These are phyloP conservation scores for Ogataea siamensis DNA, from an alignment of 805 yeast genomes.

Conservation along the genomic window DNA sequence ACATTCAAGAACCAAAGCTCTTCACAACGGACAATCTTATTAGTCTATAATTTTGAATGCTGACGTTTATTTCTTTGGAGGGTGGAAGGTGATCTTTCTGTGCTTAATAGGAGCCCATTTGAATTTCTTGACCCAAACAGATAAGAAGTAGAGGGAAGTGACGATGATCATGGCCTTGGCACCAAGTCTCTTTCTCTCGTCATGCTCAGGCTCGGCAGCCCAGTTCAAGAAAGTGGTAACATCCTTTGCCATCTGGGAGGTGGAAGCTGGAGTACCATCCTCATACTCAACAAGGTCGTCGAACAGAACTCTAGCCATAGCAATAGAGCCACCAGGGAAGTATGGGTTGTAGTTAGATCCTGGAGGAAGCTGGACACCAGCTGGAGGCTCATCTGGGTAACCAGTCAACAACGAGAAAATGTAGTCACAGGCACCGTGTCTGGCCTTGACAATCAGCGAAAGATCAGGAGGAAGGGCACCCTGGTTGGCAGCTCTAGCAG, in stretches of 20 bases:
- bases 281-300: constrained; percentile 98
- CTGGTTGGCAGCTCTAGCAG: constrained; percentile 99
- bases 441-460: constrained; percentile 94
- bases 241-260: constrained; percentile 99
- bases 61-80: constrained; percentile 66
- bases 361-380: constrained; percentile 89
- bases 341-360: constrained; percentile 98
- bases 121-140: constrained; percentile 94
- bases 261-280: constrained; percentile 98
- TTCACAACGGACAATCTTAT: constrained; percentile 12
- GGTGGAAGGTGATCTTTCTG: constrained; percentile 90
- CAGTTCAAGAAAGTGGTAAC: constrained; percentile 94
- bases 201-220: constrained; percentile 98
- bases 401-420: constrained; percentile 94
- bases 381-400: constrained; percentile 98
- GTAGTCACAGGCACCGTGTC: constrained; percentile 98
- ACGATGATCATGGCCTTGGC: constrained; percentile 82
- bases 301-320: constrained; percentile 97
- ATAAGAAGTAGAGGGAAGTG: constrained; percentile 73
- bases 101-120: constrained; percentile 96
- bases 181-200: constrained; percentile 96
- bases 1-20: constrained; percentile 10
- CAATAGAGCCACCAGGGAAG: constrained; percentile 99
- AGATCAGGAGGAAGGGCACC: constrained; percentile 99
- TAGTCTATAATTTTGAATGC: constrained; percentile 13